Conservation (phyloP, 441 rosid genomes). For the Brassica hybrid region DNA sequence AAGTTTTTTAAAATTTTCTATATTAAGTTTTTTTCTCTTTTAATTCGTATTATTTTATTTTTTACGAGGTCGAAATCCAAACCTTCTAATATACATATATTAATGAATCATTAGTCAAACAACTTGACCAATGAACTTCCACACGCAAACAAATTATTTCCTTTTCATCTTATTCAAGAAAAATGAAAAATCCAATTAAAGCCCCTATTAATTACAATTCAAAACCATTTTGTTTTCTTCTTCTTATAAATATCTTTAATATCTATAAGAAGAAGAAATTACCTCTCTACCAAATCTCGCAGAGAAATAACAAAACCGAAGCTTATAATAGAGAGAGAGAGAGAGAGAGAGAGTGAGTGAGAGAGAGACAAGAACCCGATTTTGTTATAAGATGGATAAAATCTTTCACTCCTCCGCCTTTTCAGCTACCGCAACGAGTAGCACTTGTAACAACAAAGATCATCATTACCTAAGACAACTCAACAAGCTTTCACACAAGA, state of each 20-base stretch:
- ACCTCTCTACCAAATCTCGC: slow-evolving; percentile 46
- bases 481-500: slow-evolving; percentile 84
- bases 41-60: no score
- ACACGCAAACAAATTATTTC: slow-evolving; percentile 25
- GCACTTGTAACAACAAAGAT: slow-evolving; percentile 24
- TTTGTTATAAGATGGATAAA: slow-evolving; percentile 54
- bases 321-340: neutral
- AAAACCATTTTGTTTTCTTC: neutral
- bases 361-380: neutral
- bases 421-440: slow-evolving; percentile 35
- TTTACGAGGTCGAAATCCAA: no score
- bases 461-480: slow-evolving; percentile 54
- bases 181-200: slow-evolving; percentile 27
- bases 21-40: no score
- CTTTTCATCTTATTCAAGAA: slow-evolving; percentile 41
- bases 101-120: no score
- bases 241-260: neutral
- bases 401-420: slow-evolving; percentile 58
- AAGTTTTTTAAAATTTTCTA: no score
- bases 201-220: neutral
- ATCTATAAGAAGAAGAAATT: neutral
- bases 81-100: no score
- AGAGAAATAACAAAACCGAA: slow-evolving; percentile 6
- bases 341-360: neutral
- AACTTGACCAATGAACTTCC: no score